A percentile compares a stretch with the other conserved stretches of the same genome.
These are phyloP conservation scores for Trichoderma brevicompactum DNA, from an alignment of 2,329 filamentous ascomycete genomes.

Conservation along the genomic window DNA sequence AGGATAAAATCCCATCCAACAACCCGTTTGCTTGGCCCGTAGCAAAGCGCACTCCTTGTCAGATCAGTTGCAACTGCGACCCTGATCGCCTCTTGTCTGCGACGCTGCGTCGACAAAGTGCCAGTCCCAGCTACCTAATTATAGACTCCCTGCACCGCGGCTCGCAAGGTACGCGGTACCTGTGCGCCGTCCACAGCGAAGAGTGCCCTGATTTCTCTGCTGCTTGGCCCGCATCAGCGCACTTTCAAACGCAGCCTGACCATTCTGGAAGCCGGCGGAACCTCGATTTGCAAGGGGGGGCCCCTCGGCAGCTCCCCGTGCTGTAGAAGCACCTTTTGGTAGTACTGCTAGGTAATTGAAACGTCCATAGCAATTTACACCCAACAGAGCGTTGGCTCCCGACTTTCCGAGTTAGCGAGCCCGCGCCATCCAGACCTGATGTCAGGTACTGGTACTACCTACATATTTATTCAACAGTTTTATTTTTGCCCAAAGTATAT, in stretches of 20 bases:
- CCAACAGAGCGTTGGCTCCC: too few species aligned
- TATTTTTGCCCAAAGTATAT: background rate
- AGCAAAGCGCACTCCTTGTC: slow-evolving; percentile 25
- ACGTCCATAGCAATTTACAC: too few species aligned
- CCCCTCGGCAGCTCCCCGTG: background rate
- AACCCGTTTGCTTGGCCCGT: background rate
- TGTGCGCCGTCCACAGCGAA: background rate
- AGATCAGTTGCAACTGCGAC: slow-evolving; percentile 7
- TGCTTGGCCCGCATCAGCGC: background rate
- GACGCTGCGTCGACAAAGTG: slow-evolving; percentile 10
- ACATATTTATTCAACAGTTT: too few species aligned
- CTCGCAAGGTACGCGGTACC: too few species aligned
- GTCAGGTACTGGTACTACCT: too few species aligned
- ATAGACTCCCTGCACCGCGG: too few species aligned
- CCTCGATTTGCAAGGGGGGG: background rate
- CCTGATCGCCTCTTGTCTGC: slow-evolving; percentile 16
- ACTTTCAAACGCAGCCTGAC: background rate
- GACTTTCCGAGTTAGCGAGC: too few species aligned
- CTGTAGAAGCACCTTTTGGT: background rate
- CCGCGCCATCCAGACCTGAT: too few species aligned
- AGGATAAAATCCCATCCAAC: too few species aligned
- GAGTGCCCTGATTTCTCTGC: background rate
- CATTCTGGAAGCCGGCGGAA: slow-evolving; percentile 19
- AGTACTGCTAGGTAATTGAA: background rate
- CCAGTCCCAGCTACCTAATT: background rate